A percentile compares a stretch with the other conserved stretches of the same genome.
These are phyloP conservation scores for Tympanopsis confertula DNA, from an alignment of 2,329 filamentous ascomycete species.

Conservation along the genomic window DNA sequence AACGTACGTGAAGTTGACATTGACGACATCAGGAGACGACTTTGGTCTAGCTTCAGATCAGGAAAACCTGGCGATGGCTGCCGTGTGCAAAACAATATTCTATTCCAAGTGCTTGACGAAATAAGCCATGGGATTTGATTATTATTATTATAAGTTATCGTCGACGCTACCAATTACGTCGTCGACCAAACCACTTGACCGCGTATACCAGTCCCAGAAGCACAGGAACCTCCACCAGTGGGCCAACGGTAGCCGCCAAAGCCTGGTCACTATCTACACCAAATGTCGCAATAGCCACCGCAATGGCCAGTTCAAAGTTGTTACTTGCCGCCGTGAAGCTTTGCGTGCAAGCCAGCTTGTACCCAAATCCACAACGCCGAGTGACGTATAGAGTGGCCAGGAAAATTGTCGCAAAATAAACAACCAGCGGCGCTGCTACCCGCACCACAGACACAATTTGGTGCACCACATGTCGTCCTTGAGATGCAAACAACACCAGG, in stretches of 20 bases:
- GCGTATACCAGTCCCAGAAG: constrained; percentile 48
- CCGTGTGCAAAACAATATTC: not conserved
- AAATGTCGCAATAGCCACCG: constrained; percentile 51
- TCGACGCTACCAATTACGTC: constrained; percentile 26
- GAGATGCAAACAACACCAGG: constrained; percentile 48
- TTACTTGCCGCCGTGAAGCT: constrained; percentile 57
- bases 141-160: not conserved
- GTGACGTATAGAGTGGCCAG: constrained; percentile 35
- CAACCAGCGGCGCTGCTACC: constrained; percentile 46
- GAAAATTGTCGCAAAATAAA: constrained; percentile 51
- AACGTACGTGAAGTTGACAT: not conserved
- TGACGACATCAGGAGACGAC: not conserved
- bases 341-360: constrained; percentile 43
- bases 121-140: not conserved
- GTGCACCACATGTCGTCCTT: constrained; percentile 44
- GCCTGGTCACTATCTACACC: constrained; percentile 47
- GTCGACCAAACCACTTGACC: constrained; percentile 29
- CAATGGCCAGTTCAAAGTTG: constrained; percentile 57
- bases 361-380: constrained; percentile 38
- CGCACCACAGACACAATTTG: constrained; percentile 52
- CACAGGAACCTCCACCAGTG: constrained; percentile 53
- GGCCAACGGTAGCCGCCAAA: constrained; percentile 49
- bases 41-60: not conserved
- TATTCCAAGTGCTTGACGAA: not conserved
- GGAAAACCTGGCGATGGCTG: not conserved